phyloP scores from a whole-genome alignment of 2,329 filamentous ascomycete genomes.

The Colletotrichum karsti region DNA sequence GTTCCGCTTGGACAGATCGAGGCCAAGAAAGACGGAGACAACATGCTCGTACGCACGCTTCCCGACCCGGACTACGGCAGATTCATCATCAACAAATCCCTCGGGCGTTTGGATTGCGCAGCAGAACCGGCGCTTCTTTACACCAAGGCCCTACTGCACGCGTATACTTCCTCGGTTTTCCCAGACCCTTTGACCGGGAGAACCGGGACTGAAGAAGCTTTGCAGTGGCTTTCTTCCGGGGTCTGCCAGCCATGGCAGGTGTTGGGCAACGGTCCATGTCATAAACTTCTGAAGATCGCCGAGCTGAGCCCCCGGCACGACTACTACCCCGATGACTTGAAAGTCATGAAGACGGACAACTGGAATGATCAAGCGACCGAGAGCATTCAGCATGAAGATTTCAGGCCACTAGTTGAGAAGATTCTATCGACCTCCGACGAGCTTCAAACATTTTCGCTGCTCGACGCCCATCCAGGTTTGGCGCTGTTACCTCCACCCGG shows the following conservation, averaged over 20 bases:
- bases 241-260: conserved; percentile 58
- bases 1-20: conserved; percentile 54
- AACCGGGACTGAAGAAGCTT: conserved; percentile 69
- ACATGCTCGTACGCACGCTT: conserved; percentile 36
- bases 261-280: conserved; percentile 9
- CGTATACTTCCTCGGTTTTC: conserved; percentile 64
- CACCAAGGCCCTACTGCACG: conserved; percentile 67
- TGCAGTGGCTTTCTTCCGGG: conserved; percentile 58
- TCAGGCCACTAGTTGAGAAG: conserved; percentile 36
- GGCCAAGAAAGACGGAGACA: conserved; percentile 15
- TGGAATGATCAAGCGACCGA: conserved; percentile 43
- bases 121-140: conserved; percentile 64
- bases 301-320: conserved; percentile 39
- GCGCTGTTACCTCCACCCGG: conserved; percentile 32
- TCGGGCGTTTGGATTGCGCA: conserved; percentile 66
- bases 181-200: conserved; percentile 65
- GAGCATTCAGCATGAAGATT: conserved; percentile 47
- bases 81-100: conserved; percentile 61
- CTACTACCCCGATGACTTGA: conserved; percentile 46
- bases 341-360: conserved; percentile 41
- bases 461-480: background rate
- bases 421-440: conserved; percentile 41
- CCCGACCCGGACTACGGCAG: conserved; percentile 51
- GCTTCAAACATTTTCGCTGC: conserved; percentile 34
- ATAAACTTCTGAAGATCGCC: conserved; percentile 31